Evolutionary conservation across 345 rosid species (phyloP).

Genomic region (Kandelia obovata): DNA sequence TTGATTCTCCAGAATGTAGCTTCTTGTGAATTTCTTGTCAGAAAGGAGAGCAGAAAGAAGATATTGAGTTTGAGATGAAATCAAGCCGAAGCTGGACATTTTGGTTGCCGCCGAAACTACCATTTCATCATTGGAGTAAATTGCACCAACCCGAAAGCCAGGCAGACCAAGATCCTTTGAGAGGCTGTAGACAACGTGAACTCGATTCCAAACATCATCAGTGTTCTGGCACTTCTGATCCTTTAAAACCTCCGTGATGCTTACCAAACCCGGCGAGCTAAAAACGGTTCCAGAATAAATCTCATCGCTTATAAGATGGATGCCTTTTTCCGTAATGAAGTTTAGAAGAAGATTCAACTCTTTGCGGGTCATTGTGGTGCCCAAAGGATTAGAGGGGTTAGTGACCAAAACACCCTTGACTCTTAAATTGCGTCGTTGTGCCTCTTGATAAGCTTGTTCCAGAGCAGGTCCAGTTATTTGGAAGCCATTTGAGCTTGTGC

Average conservation of each 20-base stretch:
- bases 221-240: slow-evolving; percentile 44
- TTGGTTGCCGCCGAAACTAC: slow-evolving; percentile 70
- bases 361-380: slow-evolving; percentile 54
- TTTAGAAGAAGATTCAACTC: slow-evolving; percentile 62
- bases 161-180: slow-evolving; percentile 81
- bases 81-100: slow-evolving; percentile 84
- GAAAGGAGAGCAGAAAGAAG: slow-evolving; percentile 66
- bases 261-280: slow-evolving; percentile 53
- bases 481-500: slow-evolving; percentile 51
- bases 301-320: slow-evolving; percentile 76
- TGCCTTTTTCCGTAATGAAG: slow-evolving; percentile 49
- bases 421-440: slow-evolving; percentile 50
- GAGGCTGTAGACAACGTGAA: slow-evolving; percentile 68
- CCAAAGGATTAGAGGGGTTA: slow-evolving; percentile 80
- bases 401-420: slow-evolving; percentile 75
- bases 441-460: slow-evolving; percentile 58
- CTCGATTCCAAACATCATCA: slow-evolving; percentile 48
- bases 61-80: slow-evolving; percentile 81
- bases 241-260: slow-evolving; percentile 62
- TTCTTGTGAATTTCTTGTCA: slow-evolving; percentile 62
- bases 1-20: slow-evolving; percentile 53
- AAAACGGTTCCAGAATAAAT: slow-evolving; percentile 79
- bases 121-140: slow-evolving; percentile 63
- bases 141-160: slow-evolving; percentile 80
- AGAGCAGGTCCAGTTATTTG: slow-evolving; percentile 47